Base-by-base conservation (phyloP, 768 basidiomycete genomes). In the Suillus brevipes region DNA sequence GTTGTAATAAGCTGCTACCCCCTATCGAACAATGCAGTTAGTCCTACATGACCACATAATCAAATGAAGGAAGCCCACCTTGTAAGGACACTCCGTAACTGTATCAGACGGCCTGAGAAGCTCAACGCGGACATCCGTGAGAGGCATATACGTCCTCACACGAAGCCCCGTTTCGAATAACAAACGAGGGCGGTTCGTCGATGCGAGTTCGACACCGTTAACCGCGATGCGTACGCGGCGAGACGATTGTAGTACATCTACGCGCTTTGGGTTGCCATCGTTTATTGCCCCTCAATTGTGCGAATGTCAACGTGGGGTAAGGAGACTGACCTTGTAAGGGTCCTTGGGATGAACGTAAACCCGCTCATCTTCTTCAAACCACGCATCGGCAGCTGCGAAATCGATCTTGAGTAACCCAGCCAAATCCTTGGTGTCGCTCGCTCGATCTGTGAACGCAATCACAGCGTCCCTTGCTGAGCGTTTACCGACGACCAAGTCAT, bases 281-380 rank as follows among this genome's bases (percentile, higher is more conserved):
- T 34, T 50, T 10, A 7, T 18, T 25, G 63, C 64, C 23, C 2
- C 37, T 47, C n/a, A 23, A 23, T 52, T 31, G 37, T 66, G 4
- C 25, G 28, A 56, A 55, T 18, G 57, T 50, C 25, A 64, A 49
- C 37, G 13, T 40, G 38, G 37, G 20, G 20, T 25, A 34, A 49
- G 20, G 12, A 52, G 18, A 64, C 71, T 50, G 4, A 88, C 88
- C 80, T 90, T 89, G 75, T 88, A 90, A 1, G 88, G 87, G 71
- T 90, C 88, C 68, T 85, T 89, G 9, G 87, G 85, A 65, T 90
- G 88, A 2, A 81, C 77, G 64, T 80, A 85, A 38, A 89, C 81
- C 63, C 84, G 73, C 57, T 90, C 87, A 58, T 89, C 88, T 70
- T 89, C 88, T 47, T 47, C 45, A 13, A 47, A 9, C 45, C 45